Percentiles rank a stretch among this genome's conserved stretches.
phyloP scores from a whole-genome alignment of 73 alveolate species.

The Paramecium bursaria region DNA sequence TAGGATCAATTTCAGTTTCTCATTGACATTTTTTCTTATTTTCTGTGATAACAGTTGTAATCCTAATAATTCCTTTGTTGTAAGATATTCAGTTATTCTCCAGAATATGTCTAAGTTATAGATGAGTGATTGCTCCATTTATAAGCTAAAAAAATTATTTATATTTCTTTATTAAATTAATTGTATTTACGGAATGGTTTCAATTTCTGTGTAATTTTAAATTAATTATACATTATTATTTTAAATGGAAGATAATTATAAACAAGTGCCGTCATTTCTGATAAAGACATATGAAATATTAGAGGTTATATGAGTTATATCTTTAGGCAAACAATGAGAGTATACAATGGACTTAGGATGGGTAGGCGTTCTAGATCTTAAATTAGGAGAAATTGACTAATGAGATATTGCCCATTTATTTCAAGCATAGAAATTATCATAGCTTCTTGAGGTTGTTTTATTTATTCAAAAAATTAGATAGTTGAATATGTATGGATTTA shows the following conservation, averaged over 20 bases:
- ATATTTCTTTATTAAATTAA: too few relatives aligned
- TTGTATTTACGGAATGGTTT: too few relatives aligned
- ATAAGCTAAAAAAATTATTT: not conserved
- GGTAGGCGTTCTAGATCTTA: slow-evolving; percentile 5
- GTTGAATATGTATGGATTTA: slow-evolving; percentile 51
- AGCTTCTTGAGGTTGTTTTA: slow-evolving; percentile 15
- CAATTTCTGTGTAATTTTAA: too few relatives aligned
- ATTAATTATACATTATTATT: too few relatives aligned
- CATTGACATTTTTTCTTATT: not conserved
- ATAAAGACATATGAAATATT: slow-evolving; percentile 28
- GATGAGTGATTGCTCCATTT: slow-evolving; percentile 20
- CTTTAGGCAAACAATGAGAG: not conserved
- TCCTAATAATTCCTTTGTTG: not conserved
- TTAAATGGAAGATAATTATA: not conserved
- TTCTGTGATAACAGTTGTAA: not conserved
- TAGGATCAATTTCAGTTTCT: not conserved
- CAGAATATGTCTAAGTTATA: not conserved
- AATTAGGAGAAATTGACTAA: not conserved
- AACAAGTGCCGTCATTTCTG: slow-evolving; percentile 43
- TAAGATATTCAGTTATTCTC: not conserved
- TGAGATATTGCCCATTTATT: slow-evolving; percentile 5
- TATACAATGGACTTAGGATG: slow-evolving; percentile 14
- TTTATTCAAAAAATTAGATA: not conserved
- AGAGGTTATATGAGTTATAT: not conserved
- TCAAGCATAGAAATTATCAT: slow-evolving; percentile 45